Evolutionary conservation across 768 basidiomycete species (phyloP).

Genomic region (Mycena alexandri): DNA sequence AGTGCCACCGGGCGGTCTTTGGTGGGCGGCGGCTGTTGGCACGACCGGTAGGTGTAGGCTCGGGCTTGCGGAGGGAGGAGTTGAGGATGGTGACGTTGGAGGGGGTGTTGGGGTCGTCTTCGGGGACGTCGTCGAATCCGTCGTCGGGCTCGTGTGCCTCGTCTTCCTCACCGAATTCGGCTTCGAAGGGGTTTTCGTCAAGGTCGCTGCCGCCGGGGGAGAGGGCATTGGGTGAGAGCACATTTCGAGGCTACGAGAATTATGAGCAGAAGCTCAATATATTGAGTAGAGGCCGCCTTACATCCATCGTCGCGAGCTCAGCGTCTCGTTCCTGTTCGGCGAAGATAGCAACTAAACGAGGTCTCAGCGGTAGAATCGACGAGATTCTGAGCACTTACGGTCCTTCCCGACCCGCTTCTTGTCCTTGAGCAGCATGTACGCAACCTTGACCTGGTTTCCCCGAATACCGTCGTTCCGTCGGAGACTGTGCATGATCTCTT

Average conservation of each 20-base stretch:
- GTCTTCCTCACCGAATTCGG: conserved; percentile 76
- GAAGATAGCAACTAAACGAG: conserved; percentile 71
- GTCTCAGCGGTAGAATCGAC: conserved; percentile 8
- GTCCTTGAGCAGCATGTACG: conserved; percentile 93
- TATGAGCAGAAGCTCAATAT: conserved; percentile 14
- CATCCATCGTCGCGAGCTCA: conserved; percentile 83
- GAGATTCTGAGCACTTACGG: conserved; percentile 64
- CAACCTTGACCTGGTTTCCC: conserved; percentile 96
- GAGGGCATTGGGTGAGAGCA: conserved; percentile 73
- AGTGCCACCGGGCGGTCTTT: conserved; percentile 82
- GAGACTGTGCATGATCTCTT: conserved; percentile 90
- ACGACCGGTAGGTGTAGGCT: conserved; percentile 30
- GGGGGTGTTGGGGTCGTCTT: conserved; percentile 47
- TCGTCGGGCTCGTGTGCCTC: conserved; percentile 64
- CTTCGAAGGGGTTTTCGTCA: conserved; percentile 86
- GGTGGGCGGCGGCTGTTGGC: conserved; percentile 50
- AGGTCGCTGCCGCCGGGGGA: conserved; percentile 72
- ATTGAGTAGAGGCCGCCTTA: conserved; percentile 53
- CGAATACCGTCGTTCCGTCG: conserved; percentile 85
- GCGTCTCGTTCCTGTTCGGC: conserved; percentile 91
- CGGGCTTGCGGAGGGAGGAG: conserved; percentile 76
- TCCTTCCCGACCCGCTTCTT: conserved; percentile 87
- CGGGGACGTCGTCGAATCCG: conserved; percentile 54
- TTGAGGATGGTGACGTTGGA: conserved; percentile 89
- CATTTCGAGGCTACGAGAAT: conserved; percentile 71